Evolutionary conservation across 805 yeast species (phyloP), one percentile per base, ranked within the genome.

Genomic region (Jamesozyma gamospora): DNA sequence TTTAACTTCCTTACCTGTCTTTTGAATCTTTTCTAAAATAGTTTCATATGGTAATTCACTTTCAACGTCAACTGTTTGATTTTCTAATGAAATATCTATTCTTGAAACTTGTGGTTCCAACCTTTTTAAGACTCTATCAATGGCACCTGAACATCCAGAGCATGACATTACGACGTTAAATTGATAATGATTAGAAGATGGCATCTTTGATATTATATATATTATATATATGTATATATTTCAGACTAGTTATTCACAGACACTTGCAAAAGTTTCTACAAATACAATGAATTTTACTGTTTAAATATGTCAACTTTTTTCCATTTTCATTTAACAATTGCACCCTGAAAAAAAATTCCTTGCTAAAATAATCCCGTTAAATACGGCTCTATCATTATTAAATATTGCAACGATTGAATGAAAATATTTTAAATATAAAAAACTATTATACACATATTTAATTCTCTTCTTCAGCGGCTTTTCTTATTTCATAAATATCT

Each of bases 101-200:
- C 74, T 67, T 36, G 78, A 70, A 35, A 90, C 92, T 16, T 60
- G 60, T 3, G 95, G 96, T 34, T 76, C 78, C 34, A 82, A 67
- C 48, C 71, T 76, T 32, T 67, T 70, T 41, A 87, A 71, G 1
- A 78, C 96, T 52, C 83, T 75, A 61, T 77, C 75, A 36, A 90
- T 83, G 6, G 97, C 96, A 42, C 72, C 75, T 17, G 94, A 82
- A 63, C 98, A 90, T 14, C 95, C 82, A 55, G 82, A 72, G 56
- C 96, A 88, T 40, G 83, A 53, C 96, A 87, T 87, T 34, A 79
- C 68, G 41, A 88, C 96, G 45, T 86, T 73, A 60, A 75, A 87
- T 50, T 79, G 82, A 62, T 82, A 85, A 53, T 81, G 75, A 58
- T 78, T 77, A 3, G 25, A 4, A 18, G 18, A 12, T 15, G 39